Percentiles rank a stretch among this genome's conserved stretches.
Conservation (phyloP, 495 filamentous ascomycete genomes). For the Clavariopsis aquatica region DNA sequence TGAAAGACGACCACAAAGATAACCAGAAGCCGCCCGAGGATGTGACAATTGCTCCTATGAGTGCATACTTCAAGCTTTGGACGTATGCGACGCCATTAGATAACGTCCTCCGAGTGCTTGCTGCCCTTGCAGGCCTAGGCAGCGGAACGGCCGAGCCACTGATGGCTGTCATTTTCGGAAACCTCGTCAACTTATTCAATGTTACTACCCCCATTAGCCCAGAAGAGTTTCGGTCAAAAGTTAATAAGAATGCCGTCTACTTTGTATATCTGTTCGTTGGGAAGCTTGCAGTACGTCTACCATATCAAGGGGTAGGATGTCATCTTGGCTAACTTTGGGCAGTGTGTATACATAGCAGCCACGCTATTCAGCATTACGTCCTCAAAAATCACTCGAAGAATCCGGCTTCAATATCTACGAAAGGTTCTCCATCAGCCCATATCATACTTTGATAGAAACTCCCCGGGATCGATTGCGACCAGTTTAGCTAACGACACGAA, state of each 20-base stretch:
- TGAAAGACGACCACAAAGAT: not conserved
- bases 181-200: slow-evolving; percentile 22
- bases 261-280: slow-evolving; percentile 48
- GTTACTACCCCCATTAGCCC: not conserved
- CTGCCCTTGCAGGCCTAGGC: not conserved
- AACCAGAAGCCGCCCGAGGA: not conserved
- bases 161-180: slow-evolving; percentile 25
- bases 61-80: slow-evolving; percentile 23
- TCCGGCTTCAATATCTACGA: slow-evolving; percentile 76
- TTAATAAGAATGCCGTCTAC: slow-evolving; percentile 32
- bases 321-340: not conserved
- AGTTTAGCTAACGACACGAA: slow-evolving; percentile 80
- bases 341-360: slow-evolving; percentile 3
- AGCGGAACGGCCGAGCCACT: slow-evolving; percentile 19
- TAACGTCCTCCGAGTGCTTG: slow-evolving; percentile 8
- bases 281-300: slow-evolving; percentile 30
- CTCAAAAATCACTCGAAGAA: slow-evolving; percentile 57
- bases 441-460: slow-evolving; percentile 84
- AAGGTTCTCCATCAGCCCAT: slow-evolving; percentile 86
- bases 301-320: not conserved
- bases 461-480: slow-evolving; percentile 86
- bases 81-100: slow-evolving; percentile 12
- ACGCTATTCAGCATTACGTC: slow-evolving; percentile 38
- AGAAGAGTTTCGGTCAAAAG: slow-evolving; percentile 9
- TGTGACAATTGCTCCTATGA: not conserved